Percentiles rank a stretch among this genome's conserved stretches.
Evolutionary conservation across 2,329 filamentous ascomycete species (phyloP).

Genomic region (Penicillium sp.): DNA sequence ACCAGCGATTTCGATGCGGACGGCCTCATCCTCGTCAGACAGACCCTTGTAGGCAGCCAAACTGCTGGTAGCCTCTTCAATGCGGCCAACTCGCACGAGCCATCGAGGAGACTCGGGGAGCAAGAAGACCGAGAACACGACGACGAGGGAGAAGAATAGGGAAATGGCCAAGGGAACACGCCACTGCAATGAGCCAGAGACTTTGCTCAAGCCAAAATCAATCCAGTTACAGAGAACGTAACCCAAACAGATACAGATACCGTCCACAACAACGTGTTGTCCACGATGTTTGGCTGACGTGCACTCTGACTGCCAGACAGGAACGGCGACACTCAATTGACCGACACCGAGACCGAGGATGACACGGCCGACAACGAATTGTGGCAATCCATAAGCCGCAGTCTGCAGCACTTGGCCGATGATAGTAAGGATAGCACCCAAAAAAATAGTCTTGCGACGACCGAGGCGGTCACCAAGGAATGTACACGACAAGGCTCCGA

Average conservation of each 20-base stretch:
- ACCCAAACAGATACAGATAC: slow-evolving; percentile 44
- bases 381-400: slow-evolving; percentile 45
- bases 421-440: slow-evolving; percentile 46
- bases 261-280: slow-evolving; percentile 51
- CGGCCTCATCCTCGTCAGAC: slow-evolving; percentile 43
- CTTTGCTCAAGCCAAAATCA: slow-evolving; percentile 34
- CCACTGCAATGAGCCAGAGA: slow-evolving; percentile 22
- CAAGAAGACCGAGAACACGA: slow-evolving; percentile 23
- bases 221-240: slow-evolving; percentile 28
- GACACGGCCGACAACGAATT: slow-evolving; percentile 51
- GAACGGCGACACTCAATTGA: slow-evolving; percentile 50
- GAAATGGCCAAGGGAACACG: slow-evolving; percentile 25
- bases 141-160: slow-evolving; percentile 25
- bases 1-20: slow-evolving; percentile 47
- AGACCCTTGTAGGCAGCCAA: slow-evolving; percentile 43
- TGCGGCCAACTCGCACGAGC: slow-evolving; percentile 36
- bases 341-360: slow-evolving; percentile 53
- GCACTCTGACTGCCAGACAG: slow-evolving; percentile 52
- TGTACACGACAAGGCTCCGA: slow-evolving; percentile 20
- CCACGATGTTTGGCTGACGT: slow-evolving; percentile 50
- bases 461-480: slow-evolving; percentile 48
- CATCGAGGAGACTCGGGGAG: slow-evolving; percentile 28
- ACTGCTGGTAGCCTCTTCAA: slow-evolving; percentile 36
- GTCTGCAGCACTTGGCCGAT: slow-evolving; percentile 49
- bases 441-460: slow-evolving; percentile 48